A percentile compares a stretch with the other conserved stretches of the same genome.
Conservation (phyloP, 139 green algal species). For the Microglena sp. region DNA sequence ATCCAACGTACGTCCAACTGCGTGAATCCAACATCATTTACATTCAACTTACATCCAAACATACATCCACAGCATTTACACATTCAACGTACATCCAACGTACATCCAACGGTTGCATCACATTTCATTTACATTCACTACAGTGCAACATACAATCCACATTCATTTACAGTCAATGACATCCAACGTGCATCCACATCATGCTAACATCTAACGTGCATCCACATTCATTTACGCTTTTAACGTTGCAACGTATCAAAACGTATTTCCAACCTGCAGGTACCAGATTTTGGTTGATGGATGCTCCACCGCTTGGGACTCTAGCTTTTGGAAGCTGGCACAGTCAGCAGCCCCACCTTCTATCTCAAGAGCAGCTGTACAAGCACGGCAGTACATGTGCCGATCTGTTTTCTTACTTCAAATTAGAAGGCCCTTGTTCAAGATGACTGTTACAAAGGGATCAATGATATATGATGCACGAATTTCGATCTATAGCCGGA, state of each 20-base stretch:
- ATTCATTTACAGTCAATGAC: no score
- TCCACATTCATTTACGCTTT: neutral
- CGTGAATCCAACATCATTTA: no score
- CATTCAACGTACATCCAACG: no score
- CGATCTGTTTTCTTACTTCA: neutral
- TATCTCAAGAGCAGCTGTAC: neutral
- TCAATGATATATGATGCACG: constrained; percentile 1
- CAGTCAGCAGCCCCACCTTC: neutral
- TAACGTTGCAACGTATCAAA: neutral
- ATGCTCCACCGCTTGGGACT: constrained; percentile 3
- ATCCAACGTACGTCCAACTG: no score
- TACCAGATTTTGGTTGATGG: constrained; percentile 11
- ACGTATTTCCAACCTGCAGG: neutral
- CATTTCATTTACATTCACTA: no score
- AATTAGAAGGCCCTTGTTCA: neutral
- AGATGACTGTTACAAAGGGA: neutral
- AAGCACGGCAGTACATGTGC: neutral
- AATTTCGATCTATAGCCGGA: neutral
- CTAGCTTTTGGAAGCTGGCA: constrained; percentile 3
- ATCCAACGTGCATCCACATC: neutral
- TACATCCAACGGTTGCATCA: no score
- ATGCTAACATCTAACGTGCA: neutral
- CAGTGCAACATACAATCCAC: no score
- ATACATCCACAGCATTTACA: no score
- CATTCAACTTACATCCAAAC: no score